Evolutionary conservation across 306 rosid genomes (phyloP).

Genomic region (Cercis canadensis): DNA sequence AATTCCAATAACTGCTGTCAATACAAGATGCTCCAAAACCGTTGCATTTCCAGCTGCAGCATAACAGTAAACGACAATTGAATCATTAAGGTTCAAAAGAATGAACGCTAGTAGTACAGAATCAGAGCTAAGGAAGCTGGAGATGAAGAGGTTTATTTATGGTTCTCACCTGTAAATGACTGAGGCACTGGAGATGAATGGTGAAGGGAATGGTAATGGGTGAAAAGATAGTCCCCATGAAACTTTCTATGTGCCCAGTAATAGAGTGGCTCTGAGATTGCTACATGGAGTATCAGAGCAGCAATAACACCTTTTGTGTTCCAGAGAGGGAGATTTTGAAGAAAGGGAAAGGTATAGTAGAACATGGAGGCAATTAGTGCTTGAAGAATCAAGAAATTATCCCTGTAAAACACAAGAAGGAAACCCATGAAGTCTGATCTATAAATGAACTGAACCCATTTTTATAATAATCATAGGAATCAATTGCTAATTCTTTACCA

Average conservation of each 20-base stretch:
- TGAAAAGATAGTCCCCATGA: constrained; percentile 60
- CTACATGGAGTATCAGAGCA: constrained; percentile 67
- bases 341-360: constrained; percentile 54
- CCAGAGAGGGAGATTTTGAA: constrained; percentile 72
- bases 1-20: constrained; percentile 61
- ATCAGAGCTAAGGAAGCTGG: constrained; percentile 3
- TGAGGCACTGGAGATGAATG: constrained; percentile 82
- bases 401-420: constrained; percentile 50
- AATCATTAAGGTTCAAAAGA: background rate
- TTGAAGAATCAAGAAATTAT: constrained; percentile 87
- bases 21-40: constrained; percentile 67
- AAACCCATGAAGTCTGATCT: background rate
- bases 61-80: background rate
- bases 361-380: constrained; percentile 55
- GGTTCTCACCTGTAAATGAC: constrained; percentile 66
- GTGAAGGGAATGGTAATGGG: constrained; percentile 76
- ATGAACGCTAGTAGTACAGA: background rate
- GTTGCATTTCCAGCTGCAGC: constrained; percentile 82
- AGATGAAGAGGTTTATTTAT: background rate
- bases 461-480: background rate
- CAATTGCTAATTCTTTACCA: constrained; percentile 51
- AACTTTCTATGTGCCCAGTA: constrained; percentile 70
- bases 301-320: constrained; percentile 64
- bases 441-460: background rate
- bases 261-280: constrained; percentile 84